These are phyloP conservation scores for Sarcodon aspratus DNA, from an alignment of 768 basidiomycete species.

Conservation along the genomic window DNA sequence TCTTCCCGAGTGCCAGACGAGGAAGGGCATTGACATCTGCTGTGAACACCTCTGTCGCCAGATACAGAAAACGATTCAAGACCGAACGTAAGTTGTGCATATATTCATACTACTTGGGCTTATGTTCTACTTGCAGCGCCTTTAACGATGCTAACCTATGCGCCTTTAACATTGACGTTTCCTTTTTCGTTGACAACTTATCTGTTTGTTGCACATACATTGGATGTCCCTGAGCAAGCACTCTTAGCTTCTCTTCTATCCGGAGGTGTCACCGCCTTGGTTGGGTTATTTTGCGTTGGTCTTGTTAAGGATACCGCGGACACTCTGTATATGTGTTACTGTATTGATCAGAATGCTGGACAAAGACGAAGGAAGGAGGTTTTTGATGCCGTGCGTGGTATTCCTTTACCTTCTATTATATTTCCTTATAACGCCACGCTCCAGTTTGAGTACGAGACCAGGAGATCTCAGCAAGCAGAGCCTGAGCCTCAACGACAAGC, in stretches of 20 bases:
- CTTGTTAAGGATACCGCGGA: conserved; percentile 68
- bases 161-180: conserved; percentile 70
- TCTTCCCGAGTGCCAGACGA: conserved; percentile 39
- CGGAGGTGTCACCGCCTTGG: conserved; percentile 70
- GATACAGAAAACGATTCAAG: conserved; percentile 36
- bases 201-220: conserved; percentile 78
- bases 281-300: conserved; percentile 75
- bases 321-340: conserved; percentile 56
- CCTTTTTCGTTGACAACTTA: conserved; percentile 78
- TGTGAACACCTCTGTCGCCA: conserved; percentile 26
- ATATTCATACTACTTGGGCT: not conserved
- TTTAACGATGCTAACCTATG: conserved; percentile 63
- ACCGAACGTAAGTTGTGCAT: conserved; percentile 40
- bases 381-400: conserved; percentile 36
- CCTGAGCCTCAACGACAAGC: conserved; percentile 4
- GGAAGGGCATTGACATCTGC: conserved; percentile 45
- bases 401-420: not conserved
- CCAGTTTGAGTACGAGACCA: conserved; percentile 31
- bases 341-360: conserved; percentile 48
- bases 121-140: conserved; percentile 27
- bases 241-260: conserved; percentile 67
- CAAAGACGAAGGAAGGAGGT: conserved; percentile 40
- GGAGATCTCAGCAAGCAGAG: conserved; percentile 2
- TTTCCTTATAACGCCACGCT: conserved; percentile 1
- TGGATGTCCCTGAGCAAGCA: conserved; percentile 59